These are phyloP conservation scores for Aspergillus homomorphus DNA, from an alignment of 495 filamentous ascomycete species.

Conservation along the genomic window DNA sequence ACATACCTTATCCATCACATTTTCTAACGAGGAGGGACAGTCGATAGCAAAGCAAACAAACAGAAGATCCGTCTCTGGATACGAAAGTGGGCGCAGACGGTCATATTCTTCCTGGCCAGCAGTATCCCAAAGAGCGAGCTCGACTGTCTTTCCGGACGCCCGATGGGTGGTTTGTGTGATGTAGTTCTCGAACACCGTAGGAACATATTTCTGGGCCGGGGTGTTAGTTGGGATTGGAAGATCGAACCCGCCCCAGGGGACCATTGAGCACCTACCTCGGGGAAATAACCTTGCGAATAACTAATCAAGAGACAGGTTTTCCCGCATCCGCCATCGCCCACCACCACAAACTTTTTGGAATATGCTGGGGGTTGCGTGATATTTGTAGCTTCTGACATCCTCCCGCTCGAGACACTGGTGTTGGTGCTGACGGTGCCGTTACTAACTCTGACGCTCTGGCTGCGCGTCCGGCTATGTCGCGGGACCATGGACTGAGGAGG, in stretches of 20 bases:
- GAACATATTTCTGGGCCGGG: slow-evolving; percentile 87
- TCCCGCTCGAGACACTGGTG: slow-evolving; percentile 60
- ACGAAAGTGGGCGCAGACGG: slow-evolving; percentile 88
- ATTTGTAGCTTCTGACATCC: slow-evolving; percentile 73
- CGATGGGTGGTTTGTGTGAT: slow-evolving; percentile 92
- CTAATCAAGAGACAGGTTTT: slow-evolving; percentile 98
- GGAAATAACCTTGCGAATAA: slow-evolving; percentile 97
- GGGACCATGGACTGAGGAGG: slow-evolving; percentile 47
- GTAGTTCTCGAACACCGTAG: slow-evolving; percentile 99
- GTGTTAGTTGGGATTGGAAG: slow-evolving; percentile 2
- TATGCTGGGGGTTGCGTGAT: slow-evolving; percentile 86
- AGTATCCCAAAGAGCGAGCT: slow-evolving; percentile 97
- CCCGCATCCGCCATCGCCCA: slow-evolving; percentile 95
- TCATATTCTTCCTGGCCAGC: slow-evolving; percentile 99
- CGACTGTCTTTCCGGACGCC: slow-evolving; percentile 84
- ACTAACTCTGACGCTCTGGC: slow-evolving; percentile 61
- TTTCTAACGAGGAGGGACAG: slow-evolving; percentile 95
- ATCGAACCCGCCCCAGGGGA: background rate
- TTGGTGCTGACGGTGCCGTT: slow-evolving; percentile 84
- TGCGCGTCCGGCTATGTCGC: slow-evolving; percentile 50
- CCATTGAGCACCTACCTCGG: slow-evolving; percentile 64
- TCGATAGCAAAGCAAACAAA: slow-evolving; percentile 99
- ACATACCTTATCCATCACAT: slow-evolving; percentile 95
- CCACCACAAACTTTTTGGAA: slow-evolving; percentile 98
- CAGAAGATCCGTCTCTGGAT: slow-evolving; percentile 94